Percentiles rank a stretch among this genome's conserved stretches.
Evolutionary conservation across 306 rosid species (phyloP).

Genomic region (Vicia sativa): DNA sequence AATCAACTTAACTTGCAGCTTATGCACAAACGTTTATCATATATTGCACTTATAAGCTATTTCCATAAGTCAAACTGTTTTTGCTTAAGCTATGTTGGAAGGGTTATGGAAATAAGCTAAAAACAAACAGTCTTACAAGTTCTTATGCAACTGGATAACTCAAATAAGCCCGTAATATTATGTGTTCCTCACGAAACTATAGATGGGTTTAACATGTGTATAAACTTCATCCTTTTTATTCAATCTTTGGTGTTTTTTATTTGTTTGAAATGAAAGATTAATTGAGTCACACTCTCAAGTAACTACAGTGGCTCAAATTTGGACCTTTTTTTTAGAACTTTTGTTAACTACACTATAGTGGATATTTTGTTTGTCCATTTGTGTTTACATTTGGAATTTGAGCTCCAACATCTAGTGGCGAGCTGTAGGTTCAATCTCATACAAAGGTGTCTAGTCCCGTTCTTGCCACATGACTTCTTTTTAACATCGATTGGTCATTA

Average conservation of each 20-base stretch:
- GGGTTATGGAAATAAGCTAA: too few species aligned
- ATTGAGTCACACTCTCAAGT: background rate
- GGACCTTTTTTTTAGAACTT: background rate
- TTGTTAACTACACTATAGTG: background rate
- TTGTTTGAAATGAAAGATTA: constrained; percentile 16
- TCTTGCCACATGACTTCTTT: background rate
- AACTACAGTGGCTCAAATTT: background rate
- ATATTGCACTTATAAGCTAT: too few species aligned
- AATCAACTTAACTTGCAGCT: too few species aligned
- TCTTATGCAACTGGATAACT: too few species aligned
- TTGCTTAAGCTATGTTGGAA: too few species aligned
- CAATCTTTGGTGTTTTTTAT: background rate
- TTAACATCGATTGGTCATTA: background rate
- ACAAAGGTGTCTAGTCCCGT: background rate
- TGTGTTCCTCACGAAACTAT: background rate
- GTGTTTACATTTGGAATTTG: background rate
- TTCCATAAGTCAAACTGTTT: too few species aligned
- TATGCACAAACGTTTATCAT: too few species aligned
- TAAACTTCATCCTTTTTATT: constrained; percentile 5
- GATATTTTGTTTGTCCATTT: constrained; percentile 9
- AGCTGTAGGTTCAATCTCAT: background rate
- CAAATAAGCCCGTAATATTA: too few species aligned
- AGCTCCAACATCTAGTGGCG: background rate
- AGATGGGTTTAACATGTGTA: background rate
- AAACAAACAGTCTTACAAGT: too few species aligned